phyloP scores from a whole-genome alignment of 305 asterid species.

The Solanum hybrid region DNA sequence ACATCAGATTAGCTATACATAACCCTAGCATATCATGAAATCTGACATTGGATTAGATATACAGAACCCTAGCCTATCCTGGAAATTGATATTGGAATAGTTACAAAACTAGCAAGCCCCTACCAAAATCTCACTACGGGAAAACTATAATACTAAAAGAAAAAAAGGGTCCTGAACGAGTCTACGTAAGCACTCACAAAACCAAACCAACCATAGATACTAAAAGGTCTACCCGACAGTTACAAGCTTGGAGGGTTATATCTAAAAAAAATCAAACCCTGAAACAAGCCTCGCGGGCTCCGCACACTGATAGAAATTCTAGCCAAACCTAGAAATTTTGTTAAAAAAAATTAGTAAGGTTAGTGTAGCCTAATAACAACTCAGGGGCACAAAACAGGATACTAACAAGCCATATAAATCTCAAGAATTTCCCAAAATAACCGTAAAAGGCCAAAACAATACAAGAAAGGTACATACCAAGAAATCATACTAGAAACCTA shows the following conservation, averaged over 20 bases:
- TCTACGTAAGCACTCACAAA: not conserved
- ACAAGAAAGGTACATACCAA: not conserved
- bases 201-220: not conserved
- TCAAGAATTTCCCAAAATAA: not conserved
- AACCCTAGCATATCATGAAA: not conserved
- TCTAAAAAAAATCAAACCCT: not conserved
- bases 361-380: not conserved
- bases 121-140: not conserved
- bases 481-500: not conserved
- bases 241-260: not conserved
- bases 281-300: not conserved
- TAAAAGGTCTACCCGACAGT: not conserved
- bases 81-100: too few relatives aligned
- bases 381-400: too few relatives aligned
- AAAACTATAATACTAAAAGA: not conserved
- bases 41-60: too few relatives aligned
- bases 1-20: not conserved
- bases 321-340: not conserved
- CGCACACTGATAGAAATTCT: not conserved
- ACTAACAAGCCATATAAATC: not conserved
- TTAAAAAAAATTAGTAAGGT: not conserved
- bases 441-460: not conserved
- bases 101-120: not conserved
- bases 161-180: too few relatives aligned
- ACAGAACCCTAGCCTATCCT: not conserved